Evolutionary conservation across 2,329 filamentous ascomycete species (phyloP).

Genomic region (Neurospora crassa): DNA sequence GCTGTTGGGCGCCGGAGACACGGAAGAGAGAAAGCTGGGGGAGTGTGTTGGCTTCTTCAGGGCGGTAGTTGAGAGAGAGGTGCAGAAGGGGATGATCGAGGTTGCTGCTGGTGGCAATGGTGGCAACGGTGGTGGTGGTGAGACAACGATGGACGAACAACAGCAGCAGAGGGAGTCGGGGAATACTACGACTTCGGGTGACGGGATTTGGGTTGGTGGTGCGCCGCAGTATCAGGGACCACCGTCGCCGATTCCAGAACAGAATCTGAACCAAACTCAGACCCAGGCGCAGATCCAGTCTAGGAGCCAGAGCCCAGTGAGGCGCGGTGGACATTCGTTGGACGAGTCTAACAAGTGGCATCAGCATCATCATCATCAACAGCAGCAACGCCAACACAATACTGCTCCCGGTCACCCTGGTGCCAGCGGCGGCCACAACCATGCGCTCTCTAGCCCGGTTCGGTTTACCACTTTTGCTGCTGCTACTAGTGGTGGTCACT

Average conservation of each 20-base stretch:
- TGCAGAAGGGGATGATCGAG: neutral
- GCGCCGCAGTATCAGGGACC: neutral
- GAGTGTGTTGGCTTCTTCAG: slow-evolving; percentile 47
- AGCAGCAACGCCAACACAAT: neutral
- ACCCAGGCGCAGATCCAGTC: neutral
- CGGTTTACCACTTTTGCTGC: neutral
- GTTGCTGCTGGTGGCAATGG: neutral
- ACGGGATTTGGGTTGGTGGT: neutral
- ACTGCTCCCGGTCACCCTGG: neutral
- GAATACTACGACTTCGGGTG: neutral
- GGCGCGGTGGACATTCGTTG: neutral
- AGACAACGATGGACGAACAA: neutral
- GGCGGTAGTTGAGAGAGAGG: slow-evolving; percentile 26
- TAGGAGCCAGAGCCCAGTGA: neutral
- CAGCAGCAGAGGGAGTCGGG: neutral
- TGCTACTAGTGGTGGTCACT: neutral
- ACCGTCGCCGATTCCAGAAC: neutral
- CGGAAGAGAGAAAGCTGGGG: slow-evolving; percentile 35
- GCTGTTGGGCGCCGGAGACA: slow-evolving; percentile 35
- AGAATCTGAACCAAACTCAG: neutral
- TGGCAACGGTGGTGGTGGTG: neutral
- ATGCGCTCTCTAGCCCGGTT: neutral
- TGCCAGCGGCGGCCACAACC: neutral
- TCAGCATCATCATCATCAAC: neutral
- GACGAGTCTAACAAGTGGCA: neutral